Evolutionary conservation across 371 early-diverging fungal species (phyloP), one percentile per base, ranked within the genome.

Genomic region (Mucor mucedo): DNA sequence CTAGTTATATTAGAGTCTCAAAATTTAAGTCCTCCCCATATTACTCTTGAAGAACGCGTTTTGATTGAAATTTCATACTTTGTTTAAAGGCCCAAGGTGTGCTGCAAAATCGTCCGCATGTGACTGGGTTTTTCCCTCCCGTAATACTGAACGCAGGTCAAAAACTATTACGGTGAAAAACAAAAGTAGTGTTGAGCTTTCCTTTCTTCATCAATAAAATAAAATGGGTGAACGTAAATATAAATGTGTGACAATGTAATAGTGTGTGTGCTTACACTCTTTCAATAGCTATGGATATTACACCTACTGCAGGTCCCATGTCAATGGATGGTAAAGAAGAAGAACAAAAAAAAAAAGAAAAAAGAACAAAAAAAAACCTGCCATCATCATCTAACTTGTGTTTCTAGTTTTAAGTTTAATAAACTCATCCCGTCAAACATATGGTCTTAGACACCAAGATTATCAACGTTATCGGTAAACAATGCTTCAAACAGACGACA

Each of bases 381-480:
- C 21, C 45, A 45, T 16, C 45, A 45, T 14, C 13, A n/a, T 45
- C 11, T 53, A 29, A 53, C 5, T 11, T 53, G 30, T 52, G 7
- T 27, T 7, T 48, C 2, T 45, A 88, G 88, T 88, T 38, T 61
- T 86, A 64, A 68, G 75, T 11, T 52, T 86, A 48, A 82, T 80
- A n/a, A 84, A 84, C 64, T 91, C 91, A 29, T 84, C 89, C 7
- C 85, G 93, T n/a, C 85, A 87, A 75, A 87, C 87, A 9, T 89
- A 93, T 75, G 94, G 94, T 32, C 70, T 94, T 38, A 84, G 93
- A 62, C 93, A 92, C 58, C 85, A 92, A 70, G 94, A 94, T 63
- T 92, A 91, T 57, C 81, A 85, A 49, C 88, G 93, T 8, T 94
- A 94, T 67, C 79, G 89, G 86, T 86, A 80, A 59, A 10, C 21